A percentile compares a stretch with the other conserved stretches of the same genome.
Evolutionary conservation across 2,329 filamentous ascomycete species (phyloP).

Genomic region (Grosmannia clavigera): DNA sequence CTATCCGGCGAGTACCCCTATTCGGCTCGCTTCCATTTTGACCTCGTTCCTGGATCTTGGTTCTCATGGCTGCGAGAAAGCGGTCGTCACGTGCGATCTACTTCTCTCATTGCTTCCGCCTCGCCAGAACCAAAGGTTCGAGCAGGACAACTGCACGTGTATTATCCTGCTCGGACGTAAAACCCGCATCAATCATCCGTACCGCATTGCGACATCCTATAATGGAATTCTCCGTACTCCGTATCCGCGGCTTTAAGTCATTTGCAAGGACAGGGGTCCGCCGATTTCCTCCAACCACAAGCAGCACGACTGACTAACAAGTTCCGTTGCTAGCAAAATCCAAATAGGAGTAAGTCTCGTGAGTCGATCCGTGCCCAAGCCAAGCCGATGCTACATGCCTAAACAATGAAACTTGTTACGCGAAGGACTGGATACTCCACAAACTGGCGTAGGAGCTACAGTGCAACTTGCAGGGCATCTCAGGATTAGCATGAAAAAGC

Average conservation of each 20-base stretch:
- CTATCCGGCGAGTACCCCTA: too few species aligned
- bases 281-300: background rate
- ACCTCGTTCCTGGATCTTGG: too few species aligned
- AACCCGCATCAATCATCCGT: background rate
- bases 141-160: too few species aligned
- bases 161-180: background rate
- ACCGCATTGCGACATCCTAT: background rate
- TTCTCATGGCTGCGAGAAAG: too few species aligned
- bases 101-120: too few species aligned
- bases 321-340: background rate
- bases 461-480: background rate
- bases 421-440: background rate
- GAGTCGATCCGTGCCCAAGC: background rate
- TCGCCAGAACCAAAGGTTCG: too few species aligned
- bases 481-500: background rate
- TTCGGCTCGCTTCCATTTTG: too few species aligned
- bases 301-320: background rate
- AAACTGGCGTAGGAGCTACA: background rate
- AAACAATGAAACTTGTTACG: background rate
- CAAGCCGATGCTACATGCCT: background rate
- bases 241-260: background rate
- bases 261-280: background rate
- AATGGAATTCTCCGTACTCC: background rate
- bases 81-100: too few species aligned
- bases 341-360: background rate